phyloP scores from a whole-genome alignment of 345 rosid species.

The Xanthoceras sorbifolium region DNA sequence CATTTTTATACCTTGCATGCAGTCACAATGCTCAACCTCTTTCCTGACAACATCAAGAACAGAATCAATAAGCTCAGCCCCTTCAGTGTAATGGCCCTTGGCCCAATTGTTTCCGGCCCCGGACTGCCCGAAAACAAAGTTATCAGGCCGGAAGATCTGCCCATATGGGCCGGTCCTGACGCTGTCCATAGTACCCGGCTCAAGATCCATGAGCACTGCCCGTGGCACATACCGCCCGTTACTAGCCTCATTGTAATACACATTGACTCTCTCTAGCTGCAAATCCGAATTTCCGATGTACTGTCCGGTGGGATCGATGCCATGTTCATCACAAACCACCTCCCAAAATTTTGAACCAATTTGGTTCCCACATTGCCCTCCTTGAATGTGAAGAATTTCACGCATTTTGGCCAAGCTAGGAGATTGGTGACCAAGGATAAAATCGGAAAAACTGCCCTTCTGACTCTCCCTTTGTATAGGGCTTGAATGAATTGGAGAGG shows the following conservation, averaged over 20 bases:
- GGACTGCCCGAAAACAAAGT: conserved; percentile 37
- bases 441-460: not conserved
- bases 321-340: conserved; percentile 41
- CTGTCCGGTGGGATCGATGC: conserved; percentile 34
- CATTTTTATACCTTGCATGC: conserved; percentile 34
- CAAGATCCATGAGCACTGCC: conserved; percentile 43
- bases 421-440: not conserved
- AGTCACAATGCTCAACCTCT: conserved; percentile 41
- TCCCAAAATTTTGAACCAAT: conserved; percentile 43
- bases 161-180: conserved; percentile 29
- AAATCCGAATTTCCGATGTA: conserved; percentile 20
- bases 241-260: conserved; percentile 37
- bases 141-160: conserved; percentile 31
- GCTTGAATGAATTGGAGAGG: not conserved
- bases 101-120: conserved; percentile 43
- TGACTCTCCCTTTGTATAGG: not conserved
- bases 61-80: conserved; percentile 40
- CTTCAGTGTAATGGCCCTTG: conserved; percentile 42
- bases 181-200: conserved; percentile 44
- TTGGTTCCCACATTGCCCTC: conserved; percentile 46
- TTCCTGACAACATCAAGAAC: conserved; percentile 41
- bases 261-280: conserved; percentile 35
- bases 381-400: conserved; percentile 46
- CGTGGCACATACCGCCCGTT: conserved; percentile 33
- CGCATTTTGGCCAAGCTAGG: conserved; percentile 25